Conservation (phyloP, 371 early-diverging fungal genomes). For the Mucor piriformis region DNA sequence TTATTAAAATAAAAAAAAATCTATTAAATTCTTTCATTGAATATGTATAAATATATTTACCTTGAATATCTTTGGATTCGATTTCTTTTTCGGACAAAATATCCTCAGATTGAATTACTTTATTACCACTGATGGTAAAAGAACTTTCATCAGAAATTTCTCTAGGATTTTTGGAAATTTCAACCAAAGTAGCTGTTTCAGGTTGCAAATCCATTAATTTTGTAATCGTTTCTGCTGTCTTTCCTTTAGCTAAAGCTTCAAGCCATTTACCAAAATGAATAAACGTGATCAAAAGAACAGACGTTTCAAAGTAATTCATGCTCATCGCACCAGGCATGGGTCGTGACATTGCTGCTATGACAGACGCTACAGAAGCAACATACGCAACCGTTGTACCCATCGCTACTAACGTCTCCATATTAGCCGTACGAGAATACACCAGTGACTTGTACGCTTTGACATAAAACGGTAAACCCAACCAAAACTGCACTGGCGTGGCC, state of each 20-base stretch:
- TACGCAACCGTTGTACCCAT: conserved; percentile 74
- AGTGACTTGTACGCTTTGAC: conserved; percentile 57
- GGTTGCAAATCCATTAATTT: conserved; percentile 73
- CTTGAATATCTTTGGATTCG: conserved; percentile 50
- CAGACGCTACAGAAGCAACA: conserved; percentile 56
- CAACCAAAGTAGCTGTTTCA: conserved; percentile 58
- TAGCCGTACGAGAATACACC: conserved; percentile 61
- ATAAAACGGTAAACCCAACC: conserved; percentile 60
- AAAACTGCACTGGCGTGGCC: conserved; percentile 63
- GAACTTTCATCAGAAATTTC: not conserved
- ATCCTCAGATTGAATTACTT: no score
- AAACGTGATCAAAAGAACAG: conserved; percentile 69
- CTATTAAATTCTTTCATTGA: not conserved
- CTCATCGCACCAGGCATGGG: conserved; percentile 30
- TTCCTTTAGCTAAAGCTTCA: conserved; percentile 71
- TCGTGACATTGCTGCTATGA: conserved; percentile 56
- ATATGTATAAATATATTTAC: conserved; percentile 21
- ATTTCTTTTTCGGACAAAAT: conserved; percentile 27
- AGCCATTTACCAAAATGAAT: conserved; percentile 74
- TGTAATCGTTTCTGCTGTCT: conserved; percentile 71
- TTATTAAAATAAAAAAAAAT: conserved; percentile 3
- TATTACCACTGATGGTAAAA: conserved; percentile 12
- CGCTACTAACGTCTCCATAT: conserved; percentile 73
- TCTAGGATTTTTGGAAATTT: conserved; percentile 4
- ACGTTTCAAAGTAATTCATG: conserved; percentile 70